These are phyloP conservation scores for Phytophthora citricola DNA, from an alignment of 352 stramenopile genomes.

Conservation along the genomic window DNA sequence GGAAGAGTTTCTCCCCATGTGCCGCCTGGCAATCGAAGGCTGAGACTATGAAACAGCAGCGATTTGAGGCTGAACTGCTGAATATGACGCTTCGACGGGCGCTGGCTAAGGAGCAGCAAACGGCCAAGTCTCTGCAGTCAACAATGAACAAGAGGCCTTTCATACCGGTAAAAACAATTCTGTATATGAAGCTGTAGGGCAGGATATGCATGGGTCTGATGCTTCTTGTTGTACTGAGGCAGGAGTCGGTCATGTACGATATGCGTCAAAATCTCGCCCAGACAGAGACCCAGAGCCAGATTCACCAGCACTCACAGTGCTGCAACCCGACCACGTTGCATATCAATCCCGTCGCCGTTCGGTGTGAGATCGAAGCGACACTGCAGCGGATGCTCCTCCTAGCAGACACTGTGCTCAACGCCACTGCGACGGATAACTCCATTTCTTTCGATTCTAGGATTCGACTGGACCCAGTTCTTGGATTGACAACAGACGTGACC, in stretches of 20 bases:
- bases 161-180: constrained; percentile 4
- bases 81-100: constrained; percentile 15
- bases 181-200: not conserved
- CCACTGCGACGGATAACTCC: not conserved
- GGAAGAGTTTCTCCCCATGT: too few relatives aligned
- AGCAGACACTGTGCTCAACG: not conserved
- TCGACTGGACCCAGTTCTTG: constrained; percentile 5
- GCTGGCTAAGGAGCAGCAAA: constrained; percentile 9
- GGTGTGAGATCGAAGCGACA: constrained; percentile 15
- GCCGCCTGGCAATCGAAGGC: constrained; percentile 7
- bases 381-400: constrained; percentile 13
- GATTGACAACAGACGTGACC: constrained; percentile 10
- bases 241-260: constrained; percentile 7
- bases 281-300: not conserved
- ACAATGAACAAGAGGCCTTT: constrained; percentile 14
- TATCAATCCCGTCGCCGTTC: constrained; percentile 11
- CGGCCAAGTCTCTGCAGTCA: constrained; percentile 15
- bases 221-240: not conserved
- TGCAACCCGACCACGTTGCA: constrained; percentile 26
- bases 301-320: constrained; percentile 6
- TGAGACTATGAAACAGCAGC: constrained; percentile 5
- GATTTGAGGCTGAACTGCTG: constrained; percentile 14
- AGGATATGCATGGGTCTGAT: not conserved
- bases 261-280: not conserved
- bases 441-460: constrained; percentile 18